Conservation (phyloP, 805 yeast genomes). For the Suhomyces xylopsoci region DNA sequence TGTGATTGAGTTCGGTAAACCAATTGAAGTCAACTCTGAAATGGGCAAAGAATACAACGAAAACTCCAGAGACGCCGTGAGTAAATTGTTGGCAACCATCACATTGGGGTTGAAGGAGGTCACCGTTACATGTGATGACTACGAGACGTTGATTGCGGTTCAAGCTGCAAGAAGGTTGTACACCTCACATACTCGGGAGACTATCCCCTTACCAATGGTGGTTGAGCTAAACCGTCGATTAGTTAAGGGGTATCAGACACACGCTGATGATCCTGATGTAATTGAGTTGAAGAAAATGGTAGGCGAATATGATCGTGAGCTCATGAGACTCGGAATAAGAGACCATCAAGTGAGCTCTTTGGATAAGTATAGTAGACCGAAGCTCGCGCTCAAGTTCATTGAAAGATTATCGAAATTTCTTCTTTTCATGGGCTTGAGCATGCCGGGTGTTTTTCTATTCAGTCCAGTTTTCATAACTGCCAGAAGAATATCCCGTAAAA, state of each 20-base stretch:
- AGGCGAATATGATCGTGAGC: conserved; percentile 30
- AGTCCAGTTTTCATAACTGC: conserved; percentile 40
- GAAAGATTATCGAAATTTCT: conserved; percentile 25
- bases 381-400: conserved; percentile 22
- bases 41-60: conserved; percentile 27
- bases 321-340: conserved; percentile 32
- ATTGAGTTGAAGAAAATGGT: conserved; percentile 28
- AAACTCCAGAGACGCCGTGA: conserved; percentile 26
- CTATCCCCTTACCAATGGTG: conserved; percentile 40
- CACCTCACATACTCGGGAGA: conserved; percentile 30
- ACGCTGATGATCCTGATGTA: conserved; percentile 33
- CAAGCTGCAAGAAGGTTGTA: conserved; percentile 43
- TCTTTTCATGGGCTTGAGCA: conserved; percentile 29
- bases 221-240: conserved; percentile 41
- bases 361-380: conserved; percentile 18
- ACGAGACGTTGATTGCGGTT: conserved; percentile 41
- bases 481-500: conserved; percentile 28
- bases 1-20: conserved; percentile 42
- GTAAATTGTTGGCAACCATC: conserved; percentile 24
- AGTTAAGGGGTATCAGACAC: conserved; percentile 34
- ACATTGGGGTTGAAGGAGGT: conserved; percentile 37
- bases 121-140: conserved; percentile 40
- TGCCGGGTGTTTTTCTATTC: conserved; percentile 38
- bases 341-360: conserved; percentile 41
- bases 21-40: conserved; percentile 30